phyloP scores from a whole-genome alignment of 345 rosid species.

The Erodium maritimum region DNA sequence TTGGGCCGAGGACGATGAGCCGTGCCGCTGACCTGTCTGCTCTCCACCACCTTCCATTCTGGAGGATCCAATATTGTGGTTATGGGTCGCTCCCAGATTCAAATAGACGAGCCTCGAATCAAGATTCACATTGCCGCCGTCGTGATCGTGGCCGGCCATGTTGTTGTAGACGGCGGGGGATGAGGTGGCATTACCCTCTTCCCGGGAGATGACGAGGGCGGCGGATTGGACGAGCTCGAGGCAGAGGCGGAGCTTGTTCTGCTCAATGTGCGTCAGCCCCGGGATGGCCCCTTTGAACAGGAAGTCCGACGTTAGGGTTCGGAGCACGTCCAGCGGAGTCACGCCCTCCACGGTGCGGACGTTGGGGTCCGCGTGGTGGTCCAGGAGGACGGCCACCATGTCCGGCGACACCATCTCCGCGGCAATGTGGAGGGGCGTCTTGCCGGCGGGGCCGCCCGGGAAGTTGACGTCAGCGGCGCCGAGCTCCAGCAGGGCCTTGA shows the following conservation, averaged over 20 bases:
- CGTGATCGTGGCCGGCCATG: conserved; percentile 27
- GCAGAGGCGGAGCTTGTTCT: conserved; percentile 85
- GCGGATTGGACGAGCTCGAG: conserved; percentile 97
- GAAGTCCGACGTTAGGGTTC: conserved; percentile 95
- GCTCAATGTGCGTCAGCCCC: conserved; percentile 84
- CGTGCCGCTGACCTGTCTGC: conserved; percentile 40
- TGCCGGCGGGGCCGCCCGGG: conserved; percentile 35
- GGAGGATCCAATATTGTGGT: conserved; percentile 41
- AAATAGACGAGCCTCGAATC: conserved; percentile 81
- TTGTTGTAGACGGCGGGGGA: conserved; percentile 47
- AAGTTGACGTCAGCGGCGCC: conserved; percentile 42
- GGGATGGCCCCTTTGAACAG: conserved; percentile 98
- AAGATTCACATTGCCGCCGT: conserved; percentile 46
- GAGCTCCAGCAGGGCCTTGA: conserved; percentile 41
- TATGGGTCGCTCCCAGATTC: conserved; percentile 51
- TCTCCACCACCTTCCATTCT: conserved; percentile 46
- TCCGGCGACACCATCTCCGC: conserved; percentile 47
- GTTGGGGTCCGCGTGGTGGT: conserved; percentile 95
- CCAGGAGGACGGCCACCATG: conserved; percentile 72
- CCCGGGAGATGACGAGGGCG: conserved; percentile 86
- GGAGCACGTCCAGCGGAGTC: conserved; percentile 84
- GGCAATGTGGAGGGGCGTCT: conserved; percentile 40
- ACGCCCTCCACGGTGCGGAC: conserved; percentile 75
- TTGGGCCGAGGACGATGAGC: conserved; percentile 26
- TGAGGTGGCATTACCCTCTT: conserved; percentile 57